These are phyloP conservation scores for Phytophthora megakarya DNA, from an alignment of 352 stramenopile genomes.

Conservation along the genomic window DNA sequence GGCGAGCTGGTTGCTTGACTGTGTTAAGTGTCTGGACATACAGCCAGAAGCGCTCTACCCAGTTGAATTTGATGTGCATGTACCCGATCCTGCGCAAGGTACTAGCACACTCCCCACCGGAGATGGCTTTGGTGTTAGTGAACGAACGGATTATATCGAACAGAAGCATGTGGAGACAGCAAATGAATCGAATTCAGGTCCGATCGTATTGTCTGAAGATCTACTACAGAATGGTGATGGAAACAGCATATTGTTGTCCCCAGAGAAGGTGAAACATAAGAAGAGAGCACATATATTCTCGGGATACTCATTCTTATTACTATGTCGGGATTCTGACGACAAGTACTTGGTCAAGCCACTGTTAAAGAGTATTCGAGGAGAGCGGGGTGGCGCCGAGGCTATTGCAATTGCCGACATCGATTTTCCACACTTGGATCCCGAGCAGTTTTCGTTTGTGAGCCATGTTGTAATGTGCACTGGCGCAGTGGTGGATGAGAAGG, in stretches of 20 bases:
- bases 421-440: constrained; percentile 50
- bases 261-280: constrained; percentile 1
- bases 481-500: constrained; percentile 39
- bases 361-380: constrained; percentile 43
- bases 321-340: constrained; percentile 59
- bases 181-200: constrained; percentile 7
- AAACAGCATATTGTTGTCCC: constrained; percentile 14
- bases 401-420: constrained; percentile 57
- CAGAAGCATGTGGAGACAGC: neutral
- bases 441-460: constrained; percentile 69
- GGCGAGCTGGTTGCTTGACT: constrained; percentile 69
- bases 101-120: neutral
- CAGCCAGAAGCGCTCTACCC: constrained; percentile 72
- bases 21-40: constrained; percentile 49
- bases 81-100: neutral
- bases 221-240: constrained; percentile 20
- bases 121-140: neutral
- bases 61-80: constrained; percentile 54
- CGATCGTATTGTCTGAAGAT: constrained; percentile 22
- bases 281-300: constrained; percentile 38
- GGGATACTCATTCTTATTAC: constrained; percentile 60
- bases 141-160: neutral
- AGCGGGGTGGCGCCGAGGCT: constrained; percentile 39
- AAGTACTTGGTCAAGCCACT: constrained; percentile 43
- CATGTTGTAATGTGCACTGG: constrained; percentile 67